These are phyloP conservation scores for Hortiboletus campestris DNA, from an alignment of 768 basidiomycete genomes.

Conservation along the genomic window DNA sequence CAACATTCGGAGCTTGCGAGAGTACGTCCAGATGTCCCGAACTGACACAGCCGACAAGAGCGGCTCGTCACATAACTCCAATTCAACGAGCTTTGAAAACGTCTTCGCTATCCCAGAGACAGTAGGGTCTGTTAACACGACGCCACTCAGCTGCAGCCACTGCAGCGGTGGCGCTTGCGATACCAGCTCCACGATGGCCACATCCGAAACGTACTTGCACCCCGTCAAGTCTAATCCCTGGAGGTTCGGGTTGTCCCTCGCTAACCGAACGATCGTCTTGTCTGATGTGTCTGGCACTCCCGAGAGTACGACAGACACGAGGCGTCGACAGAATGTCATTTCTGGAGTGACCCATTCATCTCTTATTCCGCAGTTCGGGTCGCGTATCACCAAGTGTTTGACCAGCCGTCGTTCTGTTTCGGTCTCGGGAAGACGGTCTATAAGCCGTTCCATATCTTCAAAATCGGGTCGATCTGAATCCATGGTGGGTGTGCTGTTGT, in stretches of 20 bases:
- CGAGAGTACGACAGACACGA: conserved; percentile 67
- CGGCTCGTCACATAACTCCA: conserved; percentile 73
- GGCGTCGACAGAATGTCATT: conserved; percentile 57
- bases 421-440: conserved; percentile 59
- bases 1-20: conserved; percentile 71
- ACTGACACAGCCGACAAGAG: conserved; percentile 67
- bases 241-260: conserved; percentile 59
- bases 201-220: conserved; percentile 74
- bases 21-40: conserved; percentile 80
- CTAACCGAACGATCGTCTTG: conserved; percentile 62
- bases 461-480: conserved; percentile 20
- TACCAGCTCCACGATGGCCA: conserved; percentile 71
- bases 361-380: conserved; percentile 39
- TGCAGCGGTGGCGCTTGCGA: conserved; percentile 65
- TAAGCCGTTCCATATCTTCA: conserved; percentile 57
- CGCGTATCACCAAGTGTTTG: conserved; percentile 56
- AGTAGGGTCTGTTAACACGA: conserved; percentile 55
- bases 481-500: conserved; percentile 19
- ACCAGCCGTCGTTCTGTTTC: conserved; percentile 57
- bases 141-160: conserved; percentile 70
- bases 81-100: conserved; percentile 75
- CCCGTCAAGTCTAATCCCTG: conserved; percentile 75
- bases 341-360: conserved; percentile 61
- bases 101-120: conserved; percentile 71
- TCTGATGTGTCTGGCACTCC: conserved; percentile 70